These are phyloP conservation scores for Pachyrhizus erosus DNA, from an alignment of 306 rosid species.

Conservation along the genomic window DNA sequence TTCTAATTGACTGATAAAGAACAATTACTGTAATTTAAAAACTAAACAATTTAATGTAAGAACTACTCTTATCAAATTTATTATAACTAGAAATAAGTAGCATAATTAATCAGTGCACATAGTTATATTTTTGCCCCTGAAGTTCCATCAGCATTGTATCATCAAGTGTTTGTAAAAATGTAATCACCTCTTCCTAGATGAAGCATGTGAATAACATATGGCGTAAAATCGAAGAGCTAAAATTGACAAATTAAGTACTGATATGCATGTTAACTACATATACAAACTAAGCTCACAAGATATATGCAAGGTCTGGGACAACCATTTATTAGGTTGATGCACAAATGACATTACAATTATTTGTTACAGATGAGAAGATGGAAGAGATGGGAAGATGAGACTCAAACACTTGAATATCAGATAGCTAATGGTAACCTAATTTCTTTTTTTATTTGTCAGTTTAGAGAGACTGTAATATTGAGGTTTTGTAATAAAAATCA, in stretches of 20 bases:
- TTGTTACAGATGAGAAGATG: constrained; percentile 65
- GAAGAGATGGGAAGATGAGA: constrained; percentile 77
- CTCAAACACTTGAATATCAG: constrained; percentile 65
- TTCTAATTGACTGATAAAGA: not conserved
- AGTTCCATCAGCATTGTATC: not conserved
- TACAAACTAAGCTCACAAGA: not conserved
- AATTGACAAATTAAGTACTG: not conserved
- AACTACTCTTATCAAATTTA: not conserved
- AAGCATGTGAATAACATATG: not conserved
- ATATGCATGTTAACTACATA: not conserved
- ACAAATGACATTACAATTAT: not conserved
- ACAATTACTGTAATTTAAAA: not conserved
- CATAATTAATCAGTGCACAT: no score
- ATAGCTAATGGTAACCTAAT: constrained; percentile 61
- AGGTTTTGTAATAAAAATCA: not conserved
- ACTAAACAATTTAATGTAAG: not conserved
- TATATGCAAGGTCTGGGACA: not conserved
- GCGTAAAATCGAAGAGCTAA: not conserved
- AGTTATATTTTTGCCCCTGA: not conserved
- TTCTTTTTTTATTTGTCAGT: not conserved
- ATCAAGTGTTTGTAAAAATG: not conserved
- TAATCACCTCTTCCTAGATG: not conserved
- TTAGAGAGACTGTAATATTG: not conserved
- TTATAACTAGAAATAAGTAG: no score
- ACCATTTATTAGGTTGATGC: not conserved